These are phyloP conservation scores for Globisporangium emineosum DNA, from an alignment of 352 stramenopile species.

Conservation along the genomic window DNA sequence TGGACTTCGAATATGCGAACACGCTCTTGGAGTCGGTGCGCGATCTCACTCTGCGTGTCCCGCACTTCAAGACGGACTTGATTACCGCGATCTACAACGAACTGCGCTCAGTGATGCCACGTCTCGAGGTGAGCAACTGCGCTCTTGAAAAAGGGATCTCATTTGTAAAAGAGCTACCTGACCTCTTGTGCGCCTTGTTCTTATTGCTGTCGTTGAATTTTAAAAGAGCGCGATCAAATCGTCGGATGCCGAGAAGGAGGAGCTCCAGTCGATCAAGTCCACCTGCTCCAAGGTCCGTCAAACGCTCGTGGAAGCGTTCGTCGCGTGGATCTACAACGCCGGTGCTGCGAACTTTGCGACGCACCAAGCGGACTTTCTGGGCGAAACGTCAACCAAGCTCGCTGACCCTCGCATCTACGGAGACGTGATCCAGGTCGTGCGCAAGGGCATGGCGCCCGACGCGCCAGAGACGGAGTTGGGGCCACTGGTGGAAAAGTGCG, in stretches of 20 bases:
- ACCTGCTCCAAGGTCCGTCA: slow-evolving; percentile 57
- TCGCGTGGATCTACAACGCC: slow-evolving; percentile 63
- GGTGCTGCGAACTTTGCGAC: slow-evolving; percentile 27
- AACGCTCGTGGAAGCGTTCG: slow-evolving; percentile 57
- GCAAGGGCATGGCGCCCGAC: slow-evolving; percentile 7
- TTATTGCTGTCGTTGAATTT: not conserved
- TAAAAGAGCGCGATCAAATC: slow-evolving; percentile 28
- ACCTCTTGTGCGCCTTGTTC: not conserved
- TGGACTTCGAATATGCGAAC: slow-evolving; percentile 60
- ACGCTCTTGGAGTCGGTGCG: slow-evolving; percentile 52
- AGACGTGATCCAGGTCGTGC: slow-evolving; percentile 45
- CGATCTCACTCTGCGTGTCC: slow-evolving; percentile 44
- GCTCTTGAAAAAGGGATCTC: not conserved
- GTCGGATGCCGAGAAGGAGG: slow-evolving; percentile 26
- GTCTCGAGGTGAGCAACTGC: slow-evolving; percentile 40
- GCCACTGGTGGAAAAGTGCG: slow-evolving; percentile 21
- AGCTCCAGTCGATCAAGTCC: slow-evolving; percentile 43
- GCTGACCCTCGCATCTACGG: slow-evolving; percentile 70
- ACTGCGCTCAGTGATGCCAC: slow-evolving; percentile 49
- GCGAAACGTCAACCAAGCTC: slow-evolving; percentile 58
- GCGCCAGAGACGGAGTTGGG: slow-evolving; percentile 26
- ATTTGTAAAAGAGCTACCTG: not conserved
- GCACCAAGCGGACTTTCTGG: slow-evolving; percentile 42
- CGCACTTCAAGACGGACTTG: slow-evolving; percentile 22
- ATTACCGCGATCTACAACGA: slow-evolving; percentile 34